Conservation (phyloP, 495 filamentous ascomycete genomes). For the Penicillium coffeae region DNA sequence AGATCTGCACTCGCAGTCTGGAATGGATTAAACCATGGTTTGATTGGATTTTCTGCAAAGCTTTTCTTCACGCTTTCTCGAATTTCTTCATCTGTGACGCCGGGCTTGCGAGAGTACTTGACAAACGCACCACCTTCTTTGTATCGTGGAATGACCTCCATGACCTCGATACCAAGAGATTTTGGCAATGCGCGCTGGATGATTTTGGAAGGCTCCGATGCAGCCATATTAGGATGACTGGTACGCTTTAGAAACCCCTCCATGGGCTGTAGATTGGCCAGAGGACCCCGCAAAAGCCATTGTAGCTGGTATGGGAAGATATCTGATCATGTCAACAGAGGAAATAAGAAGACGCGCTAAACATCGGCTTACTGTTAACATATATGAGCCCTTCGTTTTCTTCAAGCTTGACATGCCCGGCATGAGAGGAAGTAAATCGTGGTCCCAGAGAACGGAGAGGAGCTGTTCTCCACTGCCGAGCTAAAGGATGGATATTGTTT, state of each 20-base stretch:
- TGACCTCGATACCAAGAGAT: conserved; percentile 60
- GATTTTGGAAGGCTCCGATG: conserved; percentile 60
- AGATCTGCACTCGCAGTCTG: conserved; percentile 61
- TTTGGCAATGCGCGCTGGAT: conserved; percentile 59
- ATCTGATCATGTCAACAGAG: conserved; percentile 47
- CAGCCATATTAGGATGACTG: conserved; percentile 53
- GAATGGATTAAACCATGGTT: conserved; percentile 86
- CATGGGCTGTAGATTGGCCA: conserved; percentile 53
- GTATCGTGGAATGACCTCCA: conserved; percentile 72
- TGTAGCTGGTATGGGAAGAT: conserved; percentile 77
- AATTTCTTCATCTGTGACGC: conserved; percentile 52
- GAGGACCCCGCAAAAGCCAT: conserved; percentile 58
- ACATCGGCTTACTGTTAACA: conserved; percentile 74
- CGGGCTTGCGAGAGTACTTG: conserved; percentile 66
- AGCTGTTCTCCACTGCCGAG: conserved; percentile 17
- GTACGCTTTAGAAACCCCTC: conserved; percentile 61
- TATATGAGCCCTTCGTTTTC: conserved; percentile 80
- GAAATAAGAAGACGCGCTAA: not conserved
- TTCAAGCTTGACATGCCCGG: conserved; percentile 69
- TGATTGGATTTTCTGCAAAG: conserved; percentile 66
- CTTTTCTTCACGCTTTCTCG: conserved; percentile 51
- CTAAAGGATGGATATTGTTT: conserved; percentile 5
- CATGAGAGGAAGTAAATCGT: conserved; percentile 21
- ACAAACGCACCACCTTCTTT: conserved; percentile 94
- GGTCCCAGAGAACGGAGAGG: conserved; percentile 8